Percentiles rank a stretch among this genome's conserved stretches.
These are phyloP conservation scores for Mediolabrus comicus DNA, from an alignment of 108 stramenopile genomes.

Conservation along the genomic window DNA sequence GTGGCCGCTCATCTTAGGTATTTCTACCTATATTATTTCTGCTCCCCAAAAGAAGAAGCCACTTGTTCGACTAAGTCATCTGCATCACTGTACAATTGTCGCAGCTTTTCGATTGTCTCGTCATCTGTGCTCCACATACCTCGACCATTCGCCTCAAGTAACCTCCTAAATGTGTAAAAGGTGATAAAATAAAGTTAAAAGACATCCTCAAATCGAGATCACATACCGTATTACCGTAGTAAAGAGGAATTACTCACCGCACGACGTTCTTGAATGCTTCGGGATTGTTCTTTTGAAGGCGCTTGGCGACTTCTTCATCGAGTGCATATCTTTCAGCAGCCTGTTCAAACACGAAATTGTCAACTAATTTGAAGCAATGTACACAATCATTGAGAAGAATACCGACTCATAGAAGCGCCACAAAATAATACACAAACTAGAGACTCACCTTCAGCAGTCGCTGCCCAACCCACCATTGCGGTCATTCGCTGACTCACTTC, in stretches of 20 bases:
- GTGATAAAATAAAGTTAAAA: too few relatives aligned
- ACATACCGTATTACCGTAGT: too few relatives aligned
- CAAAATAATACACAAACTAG: constrained; percentile 32
- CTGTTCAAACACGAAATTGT: constrained; percentile 87
- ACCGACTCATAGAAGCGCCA: constrained; percentile 42
- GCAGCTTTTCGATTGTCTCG: constrained; percentile 54
- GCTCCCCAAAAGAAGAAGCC: constrained; percentile 28
- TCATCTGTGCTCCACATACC: constrained; percentile 85
- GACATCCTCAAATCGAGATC: too few relatives aligned
- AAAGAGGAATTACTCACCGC: constrained; percentile 76
- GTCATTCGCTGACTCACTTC: constrained; percentile 87
- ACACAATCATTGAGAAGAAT: background rate
- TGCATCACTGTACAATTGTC: constrained; percentile 63
- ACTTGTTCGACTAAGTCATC: constrained; percentile 59
- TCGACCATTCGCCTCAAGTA: constrained; percentile 73
- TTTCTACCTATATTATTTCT: too few relatives aligned
- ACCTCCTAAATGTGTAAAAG: constrained; percentile 21
- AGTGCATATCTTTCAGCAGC: constrained; percentile 85
- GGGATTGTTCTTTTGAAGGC: constrained; percentile 79
- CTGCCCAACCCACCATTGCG: constrained; percentile 84
- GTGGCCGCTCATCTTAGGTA: too few relatives aligned
- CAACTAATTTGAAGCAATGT: too few relatives aligned
- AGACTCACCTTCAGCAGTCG: constrained; percentile 58
- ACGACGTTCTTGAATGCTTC: constrained; percentile 80
- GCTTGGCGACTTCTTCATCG: constrained; percentile 80